phyloP scores from a whole-genome alignment of 2,329 filamentous ascomycete species.

The Venturia carpophila region DNA sequence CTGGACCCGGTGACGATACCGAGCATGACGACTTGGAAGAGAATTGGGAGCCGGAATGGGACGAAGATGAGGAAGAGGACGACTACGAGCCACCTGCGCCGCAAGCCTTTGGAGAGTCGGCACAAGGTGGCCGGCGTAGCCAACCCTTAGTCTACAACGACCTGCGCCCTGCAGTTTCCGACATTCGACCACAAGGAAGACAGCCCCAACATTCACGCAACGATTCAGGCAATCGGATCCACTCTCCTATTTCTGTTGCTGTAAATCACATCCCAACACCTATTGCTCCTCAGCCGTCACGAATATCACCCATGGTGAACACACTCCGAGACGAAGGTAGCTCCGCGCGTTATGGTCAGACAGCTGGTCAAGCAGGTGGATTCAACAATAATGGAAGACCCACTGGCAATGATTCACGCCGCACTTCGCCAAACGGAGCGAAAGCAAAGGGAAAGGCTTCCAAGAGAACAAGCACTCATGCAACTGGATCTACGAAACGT shows the following conservation, averaged over 20 bases:
- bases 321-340: neutral
- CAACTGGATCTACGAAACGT: conserved; percentile 15
- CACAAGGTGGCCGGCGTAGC: neutral
- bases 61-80: conserved; percentile 28
- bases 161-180: conserved; percentile 11
- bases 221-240: conserved; percentile 19
- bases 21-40: conserved; percentile 10
- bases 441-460: conserved; percentile 12
- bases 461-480: neutral
- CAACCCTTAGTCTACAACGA: conserved; percentile 2
- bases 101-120: conserved; percentile 17
- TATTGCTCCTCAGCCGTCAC: conserved; percentile 66
- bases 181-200: conserved; percentile 19
- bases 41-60: conserved; percentile 18
- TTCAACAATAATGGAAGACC: neutral
- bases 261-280: conserved; percentile 67
- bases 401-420: conserved; percentile 3
- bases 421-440: neutral
- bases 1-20: neutral
- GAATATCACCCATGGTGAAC: conserved; percentile 46
- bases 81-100: conserved; percentile 29
- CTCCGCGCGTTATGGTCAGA: conserved; percentile 4
- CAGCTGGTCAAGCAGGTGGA: conserved; percentile 4
- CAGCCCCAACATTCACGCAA: conserved; percentile 14
- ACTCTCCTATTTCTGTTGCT: conserved; percentile 51